Conservation (phyloP, 805 yeast species). For the Wickerhamiella brachini region DNA sequence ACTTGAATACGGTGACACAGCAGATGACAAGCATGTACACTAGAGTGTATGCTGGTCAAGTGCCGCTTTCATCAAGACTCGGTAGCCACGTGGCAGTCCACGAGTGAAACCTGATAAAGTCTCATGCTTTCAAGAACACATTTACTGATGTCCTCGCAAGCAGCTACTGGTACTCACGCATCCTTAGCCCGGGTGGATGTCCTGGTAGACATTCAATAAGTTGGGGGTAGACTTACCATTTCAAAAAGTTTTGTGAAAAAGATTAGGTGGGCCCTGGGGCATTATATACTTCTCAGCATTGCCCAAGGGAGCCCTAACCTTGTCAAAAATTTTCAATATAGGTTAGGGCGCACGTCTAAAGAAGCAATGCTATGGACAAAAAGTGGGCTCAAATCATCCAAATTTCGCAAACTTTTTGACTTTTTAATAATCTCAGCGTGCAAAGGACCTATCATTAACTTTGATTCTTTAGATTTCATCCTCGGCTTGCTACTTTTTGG, state of each 20-base stretch:
- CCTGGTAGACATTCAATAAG: background rate
- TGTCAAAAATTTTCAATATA: conserved; percentile 1
- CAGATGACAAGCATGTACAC: too few species aligned
- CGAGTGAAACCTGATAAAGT: background rate
- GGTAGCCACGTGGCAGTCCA: background rate
- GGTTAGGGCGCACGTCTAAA: conserved; percentile 1
- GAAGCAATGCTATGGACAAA: background rate
- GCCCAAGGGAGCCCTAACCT: background rate
- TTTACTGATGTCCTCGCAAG: background rate
- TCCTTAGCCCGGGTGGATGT: background rate
- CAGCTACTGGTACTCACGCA: background rate
- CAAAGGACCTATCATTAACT: too few species aligned
- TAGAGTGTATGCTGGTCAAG: too few species aligned
- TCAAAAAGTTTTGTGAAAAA: conserved; percentile 10
- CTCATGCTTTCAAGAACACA: too few species aligned
- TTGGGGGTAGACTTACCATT: conserved; percentile 5
- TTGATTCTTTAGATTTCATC: too few species aligned
- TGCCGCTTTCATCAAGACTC: background rate
- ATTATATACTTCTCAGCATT: background rate
- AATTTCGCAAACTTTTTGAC: too few species aligned
- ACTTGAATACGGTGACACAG: too few species aligned
- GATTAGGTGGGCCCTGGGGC: conserved; percentile 3
- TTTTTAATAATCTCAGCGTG: too few species aligned
- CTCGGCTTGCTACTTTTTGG: too few species aligned
- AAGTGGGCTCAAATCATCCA: background rate